Conservation (phyloP, 192 early-diverging fungal genomes). For the Diversispora epigaea region DNA sequence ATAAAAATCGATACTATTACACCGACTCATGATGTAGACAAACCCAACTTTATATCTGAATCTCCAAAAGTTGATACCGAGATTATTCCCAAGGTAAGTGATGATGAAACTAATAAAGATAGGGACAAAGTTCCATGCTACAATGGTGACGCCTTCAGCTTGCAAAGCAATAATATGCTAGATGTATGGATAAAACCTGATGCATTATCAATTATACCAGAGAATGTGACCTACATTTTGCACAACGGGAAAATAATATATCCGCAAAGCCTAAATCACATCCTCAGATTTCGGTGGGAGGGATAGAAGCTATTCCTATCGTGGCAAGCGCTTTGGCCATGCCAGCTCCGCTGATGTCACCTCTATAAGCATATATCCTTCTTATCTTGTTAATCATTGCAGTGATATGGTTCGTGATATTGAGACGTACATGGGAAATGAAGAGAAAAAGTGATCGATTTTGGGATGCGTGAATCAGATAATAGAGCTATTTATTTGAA, state of each 20-base stretch:
- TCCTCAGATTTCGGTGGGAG: background rate
- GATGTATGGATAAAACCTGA: background rate
- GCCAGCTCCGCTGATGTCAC: no score
- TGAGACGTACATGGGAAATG: background rate
- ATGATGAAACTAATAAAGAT: slow-evolving; percentile 7
- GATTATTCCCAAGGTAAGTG: slow-evolving; percentile 11
- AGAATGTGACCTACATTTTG: background rate
- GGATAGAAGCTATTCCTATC: no score
- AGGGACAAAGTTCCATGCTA: no score
- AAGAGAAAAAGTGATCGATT: background rate
- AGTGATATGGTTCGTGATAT: background rate
- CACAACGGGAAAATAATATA: slow-evolving; percentile 5
- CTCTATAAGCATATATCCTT: no score
- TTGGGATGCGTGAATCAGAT: background rate
- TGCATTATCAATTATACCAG: background rate
- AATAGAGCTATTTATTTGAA: background rate
- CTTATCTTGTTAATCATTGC: no score
- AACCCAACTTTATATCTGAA: no score
- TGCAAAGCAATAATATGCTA: no score
- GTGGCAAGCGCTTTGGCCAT: no score
- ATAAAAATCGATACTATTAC: background rate
- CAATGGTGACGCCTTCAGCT: no score
- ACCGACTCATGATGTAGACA: background rate
- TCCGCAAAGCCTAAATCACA: background rate
- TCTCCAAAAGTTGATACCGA: background rate